phyloP scores from a whole-genome alignment of 352 stramenopile genomes.

The Globisporangium polare region DNA sequence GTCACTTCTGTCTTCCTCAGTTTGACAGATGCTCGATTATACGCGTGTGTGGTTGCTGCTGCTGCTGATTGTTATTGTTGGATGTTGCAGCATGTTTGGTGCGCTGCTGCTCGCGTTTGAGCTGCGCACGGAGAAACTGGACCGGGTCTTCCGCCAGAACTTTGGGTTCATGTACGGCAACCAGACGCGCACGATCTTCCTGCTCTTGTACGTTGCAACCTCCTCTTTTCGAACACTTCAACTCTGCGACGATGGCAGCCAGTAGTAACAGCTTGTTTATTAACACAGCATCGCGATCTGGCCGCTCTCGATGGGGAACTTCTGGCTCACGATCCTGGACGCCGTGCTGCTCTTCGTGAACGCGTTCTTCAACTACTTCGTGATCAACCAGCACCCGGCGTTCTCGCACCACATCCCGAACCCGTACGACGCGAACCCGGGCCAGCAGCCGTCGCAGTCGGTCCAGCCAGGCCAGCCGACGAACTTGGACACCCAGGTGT shows the following conservation, averaged over 20 bases:
- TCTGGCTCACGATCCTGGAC: conserved; percentile 87
- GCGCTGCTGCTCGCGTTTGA: conserved; percentile 77
- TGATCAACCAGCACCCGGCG: conserved; percentile 77
- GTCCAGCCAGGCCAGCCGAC: background rate
- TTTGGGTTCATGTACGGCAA: conserved; percentile 91
- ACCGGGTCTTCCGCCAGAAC: conserved; percentile 77
- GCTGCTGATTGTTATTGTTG: conserved; percentile 7
- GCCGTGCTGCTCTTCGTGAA: conserved; percentile 86
- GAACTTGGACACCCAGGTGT: conserved; percentile 10
- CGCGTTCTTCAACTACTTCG: conserved; percentile 90
- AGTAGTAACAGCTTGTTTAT: too few relatives aligned
- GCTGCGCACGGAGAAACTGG: conserved; percentile 77
- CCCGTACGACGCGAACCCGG: conserved; percentile 1
- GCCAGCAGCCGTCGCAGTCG: conserved; percentile 7
- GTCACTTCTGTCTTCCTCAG: background rate
- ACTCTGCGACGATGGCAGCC: too few relatives aligned
- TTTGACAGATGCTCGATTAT: background rate
- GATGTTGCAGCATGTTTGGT: conserved; percentile 63
- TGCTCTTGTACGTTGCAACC: conserved; percentile 73
- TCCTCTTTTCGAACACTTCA: too few relatives aligned
- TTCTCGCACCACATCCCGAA: conserved; percentile 38
- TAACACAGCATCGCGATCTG: conserved; percentile 72
- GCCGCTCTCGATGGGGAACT: conserved; percentile 87
- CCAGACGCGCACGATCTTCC: conserved; percentile 84
- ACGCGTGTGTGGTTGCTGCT: too few relatives aligned